Evolutionary conservation across 768 basidiomycete species (phyloP).

Genomic region (Rhodotorula kratochvilovae): DNA sequence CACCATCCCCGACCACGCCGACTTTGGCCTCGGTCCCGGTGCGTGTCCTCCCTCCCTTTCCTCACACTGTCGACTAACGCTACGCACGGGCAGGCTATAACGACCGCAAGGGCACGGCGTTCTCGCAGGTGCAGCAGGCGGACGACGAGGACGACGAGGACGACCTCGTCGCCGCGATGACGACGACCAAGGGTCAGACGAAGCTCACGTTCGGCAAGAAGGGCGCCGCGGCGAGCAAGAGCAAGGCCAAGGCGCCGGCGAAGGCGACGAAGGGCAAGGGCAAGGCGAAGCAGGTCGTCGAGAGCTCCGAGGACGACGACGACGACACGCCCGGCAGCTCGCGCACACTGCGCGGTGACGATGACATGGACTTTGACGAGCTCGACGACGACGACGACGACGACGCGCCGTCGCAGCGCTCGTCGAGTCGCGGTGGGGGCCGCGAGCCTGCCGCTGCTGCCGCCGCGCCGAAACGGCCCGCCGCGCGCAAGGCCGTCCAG

Average conservation of each 20-base stretch:
- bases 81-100: conserved; percentile 21
- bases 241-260: conserved; percentile 8
- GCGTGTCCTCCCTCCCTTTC: background rate
- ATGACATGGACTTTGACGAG: conserved; percentile 18
- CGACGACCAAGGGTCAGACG: background rate
- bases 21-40: conserved; percentile 37
- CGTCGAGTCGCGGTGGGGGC: background rate
- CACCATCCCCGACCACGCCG: conserved; percentile 16
- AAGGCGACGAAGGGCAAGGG: conserved; percentile 18
- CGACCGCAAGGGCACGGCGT: conserved; percentile 12
- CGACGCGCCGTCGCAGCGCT: background rate
- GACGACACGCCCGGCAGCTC: conserved; percentile 3
- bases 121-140: conserved; percentile 12
- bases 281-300: conserved; percentile 22
- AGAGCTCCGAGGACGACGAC: conserved; percentile 21
- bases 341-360: conserved; percentile 5
- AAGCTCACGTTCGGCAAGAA: conserved; percentile 20
- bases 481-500: conserved; percentile 9
- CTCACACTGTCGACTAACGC: too few species aligned
- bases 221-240: background rate
- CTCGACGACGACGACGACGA: conserved; percentile 14
- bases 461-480: background rate
- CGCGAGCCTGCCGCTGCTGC: background rate
- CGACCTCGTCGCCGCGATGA: background rate
- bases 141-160: conserved; percentile 35